These are phyloP conservation scores for Coemansia sp. DNA, from an alignment of 192 early-diverging fungal species.

Conservation along the genomic window DNA sequence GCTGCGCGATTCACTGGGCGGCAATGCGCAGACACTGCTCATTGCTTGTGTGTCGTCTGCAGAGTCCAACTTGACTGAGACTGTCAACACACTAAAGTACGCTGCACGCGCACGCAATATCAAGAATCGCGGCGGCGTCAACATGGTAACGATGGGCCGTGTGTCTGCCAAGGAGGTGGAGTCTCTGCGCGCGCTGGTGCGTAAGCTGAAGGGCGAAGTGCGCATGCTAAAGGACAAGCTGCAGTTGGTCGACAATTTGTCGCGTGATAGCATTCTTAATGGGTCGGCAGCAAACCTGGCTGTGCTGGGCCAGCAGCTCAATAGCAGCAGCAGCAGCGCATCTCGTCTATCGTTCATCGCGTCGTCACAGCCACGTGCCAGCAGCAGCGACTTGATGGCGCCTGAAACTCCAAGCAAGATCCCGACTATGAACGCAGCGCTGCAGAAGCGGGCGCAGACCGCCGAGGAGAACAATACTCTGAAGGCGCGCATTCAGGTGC, in stretches of 20 bases:
- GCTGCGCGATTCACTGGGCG: conserved; percentile 95
- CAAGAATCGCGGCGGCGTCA: conserved; percentile 84
- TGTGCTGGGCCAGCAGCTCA: neutral
- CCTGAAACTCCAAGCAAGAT: conserved; percentile 23
- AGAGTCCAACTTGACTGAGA: conserved; percentile 83
- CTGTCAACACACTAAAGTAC: conserved; percentile 94
- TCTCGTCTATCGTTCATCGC: conserved; percentile 2
- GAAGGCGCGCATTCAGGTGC: conserved; percentile 37
- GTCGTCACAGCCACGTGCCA: neutral
- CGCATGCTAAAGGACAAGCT: conserved; percentile 32
- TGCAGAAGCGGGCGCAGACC: conserved; percentile 31
- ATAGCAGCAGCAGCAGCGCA: neutral
- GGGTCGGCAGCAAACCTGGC: conserved; percentile 4
- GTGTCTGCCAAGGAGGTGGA: conserved; percentile 69
- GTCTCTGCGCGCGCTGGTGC: conserved; percentile 63
- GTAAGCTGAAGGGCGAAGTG: conserved; percentile 63
- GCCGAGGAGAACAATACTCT: conserved; percentile 24
- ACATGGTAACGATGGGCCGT: conserved; percentile 54
- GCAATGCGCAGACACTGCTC: conserved; percentile 92
- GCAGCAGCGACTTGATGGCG: neutral
- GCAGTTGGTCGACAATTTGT: conserved; percentile 12
- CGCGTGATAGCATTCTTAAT: conserved; percentile 7
- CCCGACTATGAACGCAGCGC: conserved; percentile 24
- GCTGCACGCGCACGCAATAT: conserved; percentile 96
- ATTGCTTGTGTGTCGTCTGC: conserved; percentile 92